Base-by-base conservation (phyloP, 163 green algal genomes). In the Chlamydomonas reinhardtii region DNA sequence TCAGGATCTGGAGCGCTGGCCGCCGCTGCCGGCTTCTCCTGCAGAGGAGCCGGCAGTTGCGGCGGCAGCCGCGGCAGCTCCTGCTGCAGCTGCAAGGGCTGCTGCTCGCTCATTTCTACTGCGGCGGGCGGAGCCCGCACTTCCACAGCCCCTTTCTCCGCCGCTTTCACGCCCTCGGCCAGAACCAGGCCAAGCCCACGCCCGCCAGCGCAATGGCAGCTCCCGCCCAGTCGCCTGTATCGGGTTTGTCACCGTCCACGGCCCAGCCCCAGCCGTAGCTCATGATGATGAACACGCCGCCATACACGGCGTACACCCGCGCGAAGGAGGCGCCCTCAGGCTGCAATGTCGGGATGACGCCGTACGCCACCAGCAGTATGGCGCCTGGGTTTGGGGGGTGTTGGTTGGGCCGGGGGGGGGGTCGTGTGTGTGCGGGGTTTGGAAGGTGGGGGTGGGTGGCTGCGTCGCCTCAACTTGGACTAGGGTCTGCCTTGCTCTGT, bases 221-320 rank as follows among this genome's bases (percentile, higher is more conserved):
- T 2, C 95, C 95, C 20, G 95, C 73, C 32, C 76, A 88, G 85
- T 96, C 89, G 17, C 91, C 91, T 3, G 52, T 77, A 78, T 98
- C 95, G 9, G 95, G 95, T 27, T 76, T 62, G 37, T 93, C 86
- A 20, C 89, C 85, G 59, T 98, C 95, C 34, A 98, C 70, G 1
- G 83, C 90, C 95, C 95, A 98, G 39, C 95, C 96, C 96, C 96
- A 98, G 20, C 94, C 71, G 84, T 98, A 98, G 14, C 89, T 94
- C 43, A 98, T 87, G 3, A 96, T 37, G 78, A 99, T 97, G 87
- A 99, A 99, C 82, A 98, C 95, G 29, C 96, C 96, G 25, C 96
- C 96, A 84, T 97, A 98, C 0, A 96, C 93, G 0, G 89, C 88
- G 32, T 95, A 96, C 15, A 95, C 89, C 32, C 96, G 84, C 20